Percentiles rank a stretch among this genome's conserved stretches.
These are phyloP conservation scores for Articulospora tetracladia DNA, from an alignment of 495 filamentous ascomycete species.

Conservation along the genomic window DNA sequence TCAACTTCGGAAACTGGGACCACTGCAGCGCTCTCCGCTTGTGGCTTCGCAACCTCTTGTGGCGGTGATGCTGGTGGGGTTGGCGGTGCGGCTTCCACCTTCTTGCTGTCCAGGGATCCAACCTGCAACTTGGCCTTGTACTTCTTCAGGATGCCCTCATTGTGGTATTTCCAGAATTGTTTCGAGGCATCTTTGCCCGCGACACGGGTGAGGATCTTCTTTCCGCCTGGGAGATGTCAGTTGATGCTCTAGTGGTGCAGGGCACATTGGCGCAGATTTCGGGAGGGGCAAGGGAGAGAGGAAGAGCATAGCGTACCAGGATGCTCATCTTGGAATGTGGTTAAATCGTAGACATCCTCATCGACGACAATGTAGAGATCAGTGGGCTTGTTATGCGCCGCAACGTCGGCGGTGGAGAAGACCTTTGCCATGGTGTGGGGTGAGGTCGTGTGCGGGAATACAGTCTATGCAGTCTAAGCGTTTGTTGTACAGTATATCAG, in stretches of 20 bases:
- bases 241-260: background rate
- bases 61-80: slow-evolving; percentile 46
- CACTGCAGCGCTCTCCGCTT: slow-evolving; percentile 48
- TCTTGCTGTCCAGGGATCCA: slow-evolving; percentile 87
- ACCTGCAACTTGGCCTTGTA: slow-evolving; percentile 84
- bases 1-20: slow-evolving; percentile 45
- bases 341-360: slow-evolving; percentile 94
- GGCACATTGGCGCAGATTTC: background rate
- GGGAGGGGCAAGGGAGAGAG: background rate
- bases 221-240: slow-evolving; percentile 59
- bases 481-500: background rate
- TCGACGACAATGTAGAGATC: slow-evolving; percentile 89
- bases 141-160: slow-evolving; percentile 89
- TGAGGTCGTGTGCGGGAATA: background rate
- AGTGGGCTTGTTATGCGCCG: slow-evolving; percentile 82
- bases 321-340: slow-evolving; percentile 91
- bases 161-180: slow-evolving; percentile 99
- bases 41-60: slow-evolving; percentile 45
- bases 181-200: slow-evolving; percentile 96
- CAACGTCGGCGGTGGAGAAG: slow-evolving; percentile 80
- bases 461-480: background rate
- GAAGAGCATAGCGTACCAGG: slow-evolving; percentile 72
- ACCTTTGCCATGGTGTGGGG: slow-evolving; percentile 77
- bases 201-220: slow-evolving; percentile 94
- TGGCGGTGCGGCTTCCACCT: slow-evolving; percentile 34